phyloP scores from a whole-genome alignment of 2,329 filamentous ascomycete genomes.

The Aspergillus sclerotialis region DNA sequence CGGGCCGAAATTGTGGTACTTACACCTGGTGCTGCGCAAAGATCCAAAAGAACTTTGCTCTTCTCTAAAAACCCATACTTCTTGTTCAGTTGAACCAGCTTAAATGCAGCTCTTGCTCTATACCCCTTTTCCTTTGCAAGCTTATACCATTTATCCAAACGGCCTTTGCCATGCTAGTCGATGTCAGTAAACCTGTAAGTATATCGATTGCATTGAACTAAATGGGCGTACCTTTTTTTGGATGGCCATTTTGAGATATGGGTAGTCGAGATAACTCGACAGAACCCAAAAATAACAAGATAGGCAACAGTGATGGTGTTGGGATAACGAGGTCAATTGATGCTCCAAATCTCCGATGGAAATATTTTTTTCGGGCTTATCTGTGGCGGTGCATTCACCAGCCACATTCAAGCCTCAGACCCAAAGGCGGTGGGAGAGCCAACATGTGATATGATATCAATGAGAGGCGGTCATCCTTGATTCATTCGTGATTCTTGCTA shows the following conservation, averaged over 20 bases:
- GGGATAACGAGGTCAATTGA: slow-evolving; percentile 13
- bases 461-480: not conserved
- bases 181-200: slow-evolving; percentile 17
- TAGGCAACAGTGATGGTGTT: slow-evolving; percentile 4
- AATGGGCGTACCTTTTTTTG: slow-evolving; percentile 68
- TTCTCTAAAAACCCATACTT: slow-evolving; percentile 98
- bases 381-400: slow-evolving; percentile 11
- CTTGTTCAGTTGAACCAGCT: slow-evolving; percentile 96
- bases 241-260: slow-evolving; percentile 65
- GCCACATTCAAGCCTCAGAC: slow-evolving; percentile 19
- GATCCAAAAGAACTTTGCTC: slow-evolving; percentile 91
- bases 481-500: too few relatives aligned
- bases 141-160: slow-evolving; percentile 98
- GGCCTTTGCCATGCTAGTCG: slow-evolving; percentile 78
- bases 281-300: slow-evolving; percentile 10
- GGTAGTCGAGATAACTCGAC: slow-evolving; percentile 19
- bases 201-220: slow-evolving; percentile 6
- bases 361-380: slow-evolving; percentile 11
- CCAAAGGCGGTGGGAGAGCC: slow-evolving; percentile 13
- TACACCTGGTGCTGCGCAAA: slow-evolving; percentile 92
- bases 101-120: slow-evolving; percentile 91
- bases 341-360: slow-evolving; percentile 10
- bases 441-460: slow-evolving; percentile 31
- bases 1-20: slow-evolving; percentile 25
- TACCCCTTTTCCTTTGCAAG: slow-evolving; percentile 98